Conservation (phyloP, 768 basidiomycete species). For the Mycena kentingensis region DNA sequence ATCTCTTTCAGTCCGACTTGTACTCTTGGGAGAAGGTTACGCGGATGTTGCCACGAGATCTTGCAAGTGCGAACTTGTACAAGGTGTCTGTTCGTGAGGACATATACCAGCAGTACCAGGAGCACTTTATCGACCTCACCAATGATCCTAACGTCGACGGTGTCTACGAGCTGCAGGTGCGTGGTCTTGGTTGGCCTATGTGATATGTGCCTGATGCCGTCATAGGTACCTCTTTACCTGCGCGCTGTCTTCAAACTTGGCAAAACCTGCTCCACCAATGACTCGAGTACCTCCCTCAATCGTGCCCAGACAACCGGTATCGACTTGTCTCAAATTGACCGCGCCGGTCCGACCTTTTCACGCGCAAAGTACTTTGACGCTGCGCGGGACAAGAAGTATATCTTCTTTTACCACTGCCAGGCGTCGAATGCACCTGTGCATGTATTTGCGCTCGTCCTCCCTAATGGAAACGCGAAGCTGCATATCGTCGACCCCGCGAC, state of each 20-base stretch:
- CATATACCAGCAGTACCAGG: conserved; percentile 78
- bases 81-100: conserved; percentile 83
- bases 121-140: conserved; percentile 89
- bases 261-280: conserved; percentile 72
- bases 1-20: conserved; percentile 64
- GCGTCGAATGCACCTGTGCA: conserved; percentile 76
- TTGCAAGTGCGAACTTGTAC: conserved; percentile 78
- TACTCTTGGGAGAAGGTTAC: conserved; percentile 76
- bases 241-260: conserved; percentile 85
- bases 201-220: conserved; percentile 4
- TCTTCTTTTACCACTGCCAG: conserved; percentile 87
- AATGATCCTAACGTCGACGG: conserved; percentile 96
- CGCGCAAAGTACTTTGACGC: conserved; percentile 73
- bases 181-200: conserved; percentile 16
- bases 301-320: conserved; percentile 81
- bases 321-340: conserved; percentile 80
- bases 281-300: conserved; percentile 71
- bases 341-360: conserved; percentile 55
- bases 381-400: conserved; percentile 70
- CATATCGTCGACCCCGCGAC: conserved; percentile 91
- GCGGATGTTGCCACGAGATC: conserved; percentile 77
- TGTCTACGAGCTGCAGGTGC: conserved; percentile 89
- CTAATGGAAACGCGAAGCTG: conserved; percentile 66
- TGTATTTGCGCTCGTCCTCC: conserved; percentile 86
- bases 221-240: conserved; percentile 77